These are phyloP conservation scores for Amphirosellinia nigrospora DNA, from an alignment of 495 filamentous ascomycete genomes.

Conservation along the genomic window DNA sequence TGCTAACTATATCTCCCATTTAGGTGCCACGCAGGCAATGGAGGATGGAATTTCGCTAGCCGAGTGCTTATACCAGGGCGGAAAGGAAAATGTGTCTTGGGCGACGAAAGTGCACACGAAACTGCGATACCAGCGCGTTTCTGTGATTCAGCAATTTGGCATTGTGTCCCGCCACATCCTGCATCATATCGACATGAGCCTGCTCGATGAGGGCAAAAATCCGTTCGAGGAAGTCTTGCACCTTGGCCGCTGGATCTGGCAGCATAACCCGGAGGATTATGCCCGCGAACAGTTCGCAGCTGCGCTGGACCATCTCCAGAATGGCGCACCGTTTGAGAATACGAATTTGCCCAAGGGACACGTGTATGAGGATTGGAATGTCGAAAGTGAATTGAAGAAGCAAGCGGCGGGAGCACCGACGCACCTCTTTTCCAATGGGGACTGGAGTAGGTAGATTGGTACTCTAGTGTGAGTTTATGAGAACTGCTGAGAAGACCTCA, in stretches of 20 bases:
- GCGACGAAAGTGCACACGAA: slow-evolving; percentile 47
- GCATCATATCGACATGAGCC: slow-evolving; percentile 45
- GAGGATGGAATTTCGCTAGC: slow-evolving; percentile 68
- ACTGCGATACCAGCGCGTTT: slow-evolving; percentile 51
- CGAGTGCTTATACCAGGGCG: slow-evolving; percentile 59
- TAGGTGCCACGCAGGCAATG: slow-evolving; percentile 69
- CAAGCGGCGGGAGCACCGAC: slow-evolving; percentile 24
- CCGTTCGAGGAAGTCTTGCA: slow-evolving; percentile 39
- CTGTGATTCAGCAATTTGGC: slow-evolving; percentile 50
- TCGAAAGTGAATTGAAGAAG: slow-evolving; percentile 40
- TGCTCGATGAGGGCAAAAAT: slow-evolving; percentile 34
- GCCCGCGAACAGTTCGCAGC: slow-evolving; percentile 50
- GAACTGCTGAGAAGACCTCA: background rate
- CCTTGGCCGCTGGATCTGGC: slow-evolving; percentile 52
- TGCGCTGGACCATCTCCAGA: slow-evolving; percentile 35
- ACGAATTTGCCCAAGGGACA: slow-evolving; percentile 42
- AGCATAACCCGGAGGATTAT: slow-evolving; percentile 54
- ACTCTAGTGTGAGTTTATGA: background rate
- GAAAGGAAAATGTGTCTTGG: slow-evolving; percentile 36
- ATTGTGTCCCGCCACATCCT: slow-evolving; percentile 52
- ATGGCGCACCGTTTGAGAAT: slow-evolving; percentile 38
- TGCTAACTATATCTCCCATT: too few species aligned
- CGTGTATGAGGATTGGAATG: slow-evolving; percentile 39
- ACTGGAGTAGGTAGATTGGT: slow-evolving; percentile 27
- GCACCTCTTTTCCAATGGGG: slow-evolving; percentile 26